These are phyloP conservation scores for Kingdonia uniflora DNA, from an alignment of 164 flowering plant species.

Conservation along the genomic window DNA sequence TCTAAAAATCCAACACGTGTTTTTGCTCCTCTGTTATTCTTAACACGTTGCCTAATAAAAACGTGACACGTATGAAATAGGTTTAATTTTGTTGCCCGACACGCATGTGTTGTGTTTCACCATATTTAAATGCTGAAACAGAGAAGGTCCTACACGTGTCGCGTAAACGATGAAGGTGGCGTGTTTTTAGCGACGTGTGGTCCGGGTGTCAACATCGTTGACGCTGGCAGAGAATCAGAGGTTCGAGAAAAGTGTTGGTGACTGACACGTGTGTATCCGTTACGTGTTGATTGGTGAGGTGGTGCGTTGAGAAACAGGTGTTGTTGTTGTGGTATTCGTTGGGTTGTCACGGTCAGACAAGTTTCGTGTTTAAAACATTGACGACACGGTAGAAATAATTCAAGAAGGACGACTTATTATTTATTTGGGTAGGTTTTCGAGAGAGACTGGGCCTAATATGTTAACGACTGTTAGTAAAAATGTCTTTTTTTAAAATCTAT, in stretches of 20 bases:
- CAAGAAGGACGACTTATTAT: no score
- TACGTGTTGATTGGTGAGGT: not conserved
- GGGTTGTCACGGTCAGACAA: no score
- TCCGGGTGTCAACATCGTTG: conserved; percentile 5
- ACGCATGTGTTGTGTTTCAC: conserved; percentile 51
- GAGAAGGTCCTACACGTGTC: no score
- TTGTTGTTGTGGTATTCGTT: no score
- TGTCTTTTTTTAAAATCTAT: no score
- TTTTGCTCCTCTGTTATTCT: not conserved
- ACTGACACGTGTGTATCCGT: not conserved
- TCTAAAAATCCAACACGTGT: conserved; percentile 21
- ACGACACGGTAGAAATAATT: no score
- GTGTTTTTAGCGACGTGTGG: not conserved
- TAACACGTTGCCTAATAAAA: conserved; percentile 36
- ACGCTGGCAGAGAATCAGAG: conserved; percentile 22
- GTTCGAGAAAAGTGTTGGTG: not conserved
- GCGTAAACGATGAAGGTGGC: not conserved
- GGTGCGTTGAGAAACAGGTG: no score
- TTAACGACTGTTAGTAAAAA: no score
- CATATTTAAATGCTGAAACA: no score
- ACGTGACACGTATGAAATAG: conserved; percentile 12
- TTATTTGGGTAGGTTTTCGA: no score
- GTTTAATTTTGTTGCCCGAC: conserved; percentile 33
- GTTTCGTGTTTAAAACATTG: no score
- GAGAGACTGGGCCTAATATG: no score